phyloP scores from a whole-genome alignment of 805 yeast species.

The Saturnispora silvae region DNA sequence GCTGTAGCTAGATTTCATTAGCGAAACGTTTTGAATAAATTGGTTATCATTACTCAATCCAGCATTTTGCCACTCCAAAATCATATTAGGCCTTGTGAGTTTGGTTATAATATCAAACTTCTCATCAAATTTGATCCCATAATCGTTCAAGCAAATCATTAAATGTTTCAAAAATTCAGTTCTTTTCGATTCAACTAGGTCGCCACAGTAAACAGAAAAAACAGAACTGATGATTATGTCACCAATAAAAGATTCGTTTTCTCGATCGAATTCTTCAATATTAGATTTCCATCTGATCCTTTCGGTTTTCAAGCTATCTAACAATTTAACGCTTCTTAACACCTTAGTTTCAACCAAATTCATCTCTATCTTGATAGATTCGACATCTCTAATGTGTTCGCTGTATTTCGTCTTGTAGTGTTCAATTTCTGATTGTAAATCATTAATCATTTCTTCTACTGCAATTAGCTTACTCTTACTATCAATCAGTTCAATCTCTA shows the following conservation, averaged over 20 bases:
- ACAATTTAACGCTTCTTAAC: constrained; percentile 46
- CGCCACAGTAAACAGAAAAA: constrained; percentile 50
- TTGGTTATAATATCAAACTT: constrained; percentile 15
- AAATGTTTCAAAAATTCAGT: constrained; percentile 15
- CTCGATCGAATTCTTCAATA: constrained; percentile 38
- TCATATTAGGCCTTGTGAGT: constrained; percentile 17
- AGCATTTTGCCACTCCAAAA: constrained; percentile 38
- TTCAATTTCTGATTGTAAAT: constrained; percentile 60
- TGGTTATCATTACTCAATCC: constrained; percentile 52
- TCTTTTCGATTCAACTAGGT: constrained; percentile 29
- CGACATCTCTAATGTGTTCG: constrained; percentile 65
- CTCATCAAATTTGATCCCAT: constrained; percentile 31
- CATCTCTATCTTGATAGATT: constrained; percentile 66
- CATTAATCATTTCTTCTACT: constrained; percentile 70
- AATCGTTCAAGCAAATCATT: constrained; percentile 22
- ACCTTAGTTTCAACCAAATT: constrained; percentile 47
- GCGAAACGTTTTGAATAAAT: constrained; percentile 51
- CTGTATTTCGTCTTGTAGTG: constrained; percentile 60
- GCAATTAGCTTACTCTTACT: constrained; percentile 65
- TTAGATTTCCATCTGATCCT: constrained; percentile 63
- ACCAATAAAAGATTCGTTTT: constrained; percentile 45
- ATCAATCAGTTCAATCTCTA: constrained; percentile 51
- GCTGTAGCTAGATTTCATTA: constrained; percentile 25
- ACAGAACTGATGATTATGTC: constrained; percentile 57
- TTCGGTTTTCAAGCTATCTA: constrained; percentile 58